Percentiles rank a stretch among this genome's conserved stretches.
phyloP scores from a whole-genome alignment of 202 grass and related monocot genomes.

The Zizania palustris region DNA sequence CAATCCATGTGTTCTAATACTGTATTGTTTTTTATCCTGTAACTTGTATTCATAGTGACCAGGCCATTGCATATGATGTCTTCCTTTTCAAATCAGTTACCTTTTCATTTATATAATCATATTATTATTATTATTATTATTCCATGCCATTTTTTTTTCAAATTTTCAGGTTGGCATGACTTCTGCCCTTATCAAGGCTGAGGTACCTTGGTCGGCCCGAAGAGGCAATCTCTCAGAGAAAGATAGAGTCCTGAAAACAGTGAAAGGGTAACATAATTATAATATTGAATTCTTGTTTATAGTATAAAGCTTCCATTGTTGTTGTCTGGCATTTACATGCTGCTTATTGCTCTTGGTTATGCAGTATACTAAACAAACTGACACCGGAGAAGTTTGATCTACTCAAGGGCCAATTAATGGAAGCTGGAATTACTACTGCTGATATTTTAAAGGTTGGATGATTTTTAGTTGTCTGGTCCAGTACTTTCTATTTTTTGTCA shows the following conservation, averaged over 20 bases:
- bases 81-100: background rate
- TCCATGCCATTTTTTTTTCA: conserved; percentile 8
- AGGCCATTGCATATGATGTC: background rate
- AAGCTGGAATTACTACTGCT: background rate
- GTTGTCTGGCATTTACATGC: too few species aligned
- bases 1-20: background rate
- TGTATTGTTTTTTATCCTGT: background rate
- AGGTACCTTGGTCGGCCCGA: conserved; percentile 39
- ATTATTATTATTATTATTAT: too few species aligned
- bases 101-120: conserved; percentile 18
- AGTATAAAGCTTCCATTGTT: too few species aligned
- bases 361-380: background rate
- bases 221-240: conserved; percentile 53
- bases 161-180: background rate
- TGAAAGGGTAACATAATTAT: conserved; percentile 53
- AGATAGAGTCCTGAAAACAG: conserved; percentile 52
- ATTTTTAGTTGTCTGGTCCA: background rate
- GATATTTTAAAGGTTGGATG: background rate
- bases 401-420: background rate
- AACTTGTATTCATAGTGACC: background rate
- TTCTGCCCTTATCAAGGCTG: conserved; percentile 49
- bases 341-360: too few species aligned
- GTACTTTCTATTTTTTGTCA: background rate
- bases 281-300: too few species aligned
- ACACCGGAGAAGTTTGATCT: background rate